Base-by-base conservation (phyloP, 176 grass and related monocot species). In the Miscanthus lutarioriparius region DNA sequence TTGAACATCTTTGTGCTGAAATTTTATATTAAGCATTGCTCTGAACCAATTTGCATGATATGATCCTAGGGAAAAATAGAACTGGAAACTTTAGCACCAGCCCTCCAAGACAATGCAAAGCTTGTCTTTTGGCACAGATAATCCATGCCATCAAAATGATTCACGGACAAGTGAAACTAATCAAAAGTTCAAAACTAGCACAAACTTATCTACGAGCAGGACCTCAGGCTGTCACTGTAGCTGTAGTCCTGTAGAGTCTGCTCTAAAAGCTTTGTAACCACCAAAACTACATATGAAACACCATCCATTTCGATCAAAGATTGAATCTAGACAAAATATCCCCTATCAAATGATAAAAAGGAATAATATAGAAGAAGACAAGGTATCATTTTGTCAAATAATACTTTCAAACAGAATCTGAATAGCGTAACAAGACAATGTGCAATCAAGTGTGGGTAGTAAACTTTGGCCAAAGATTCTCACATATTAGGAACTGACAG, bases 21-120 rank as follows among this genome's bases (percentile, higher is more conserved):
- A 80, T 20, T 36, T 15, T 80, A 58, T 37, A 58, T 3, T 2
- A 64, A 39, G 49, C 3, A 35, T 10, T 33, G 15, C 23, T 67
- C 15, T 54, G 54, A 58, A 58, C 51, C 64, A 82, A 28, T 37
- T 70, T 76, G 48, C 17, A 51, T 26, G 59, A 17, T 72, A 78
- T 20, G 28, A 77, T 20, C 20, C 61, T 3, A 79, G 61, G 25
- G 62, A 45, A 64, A 51, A 54, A 25, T 67, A 74, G 16, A 23
- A 80, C 13, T 32, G 8, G 41, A 75, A 81, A 58, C 16, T 64
- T 77, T 56, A 85, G 36, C 17, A 75, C 12, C 16, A 39, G 25
- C 6, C 20, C 20, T 68, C 32, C 44, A 84, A 27, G 10, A 26
- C 10, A 76, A 22, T 62, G 15, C n/a, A 61, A 54, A 47, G 14